phyloP scores from a whole-genome alignment of 176 grass and related monocot genomes.

The Eremochloa ophiuroides region DNA sequence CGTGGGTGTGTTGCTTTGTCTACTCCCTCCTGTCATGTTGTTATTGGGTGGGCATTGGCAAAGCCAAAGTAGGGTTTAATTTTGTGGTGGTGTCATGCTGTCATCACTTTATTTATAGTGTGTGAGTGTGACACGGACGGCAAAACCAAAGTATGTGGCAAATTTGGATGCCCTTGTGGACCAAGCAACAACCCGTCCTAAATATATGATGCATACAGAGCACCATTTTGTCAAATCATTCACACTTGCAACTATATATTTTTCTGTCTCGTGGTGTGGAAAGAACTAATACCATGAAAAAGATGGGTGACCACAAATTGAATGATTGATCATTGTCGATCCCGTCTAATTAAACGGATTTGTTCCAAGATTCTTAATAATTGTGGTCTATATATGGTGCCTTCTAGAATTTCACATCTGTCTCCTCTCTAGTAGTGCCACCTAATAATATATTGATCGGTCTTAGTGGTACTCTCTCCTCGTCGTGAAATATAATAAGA shows the following conservation, averaged over 20 bases:
- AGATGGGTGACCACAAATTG: slow-evolving; percentile 11
- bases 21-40: not conserved
- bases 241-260: not conserved
- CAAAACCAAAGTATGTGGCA: slow-evolving; percentile 14
- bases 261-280: not conserved
- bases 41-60: slow-evolving; percentile 22
- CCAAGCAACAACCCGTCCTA: not conserved
- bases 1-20: not conserved
- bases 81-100: not conserved
- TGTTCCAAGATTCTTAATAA: not conserved
- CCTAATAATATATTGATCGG: not conserved
- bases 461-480: not conserved
- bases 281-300: not conserved
- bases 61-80: slow-evolving; percentile 4
- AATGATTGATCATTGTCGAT: not conserved
- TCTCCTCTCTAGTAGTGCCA: not conserved
- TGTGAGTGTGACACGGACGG: slow-evolving; percentile 24
- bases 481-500: not conserved
- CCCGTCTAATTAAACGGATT: not conserved
- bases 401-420: not conserved
- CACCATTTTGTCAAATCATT: not conserved
- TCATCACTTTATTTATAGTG: slow-evolving; percentile 15
- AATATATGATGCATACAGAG: not conserved
- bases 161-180: slow-evolving; percentile 4
- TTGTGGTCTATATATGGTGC: not conserved